Evolutionary conservation across 2,329 filamentous ascomycete species (phyloP).

Genomic region (Ceratocystiopsis minuta): DNA sequence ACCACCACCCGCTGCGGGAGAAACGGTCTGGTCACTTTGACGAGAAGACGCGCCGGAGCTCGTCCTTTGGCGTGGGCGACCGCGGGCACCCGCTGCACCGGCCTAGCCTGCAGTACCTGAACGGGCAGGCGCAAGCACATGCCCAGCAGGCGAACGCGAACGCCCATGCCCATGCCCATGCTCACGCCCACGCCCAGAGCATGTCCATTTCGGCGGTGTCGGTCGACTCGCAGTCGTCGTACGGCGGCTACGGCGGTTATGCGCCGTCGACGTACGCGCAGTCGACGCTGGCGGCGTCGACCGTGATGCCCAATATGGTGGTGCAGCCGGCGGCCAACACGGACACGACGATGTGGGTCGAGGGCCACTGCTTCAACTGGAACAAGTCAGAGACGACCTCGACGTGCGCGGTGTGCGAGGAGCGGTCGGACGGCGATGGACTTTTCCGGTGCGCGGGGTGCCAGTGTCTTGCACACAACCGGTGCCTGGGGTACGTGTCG

Average conservation of each 20-base stretch:
- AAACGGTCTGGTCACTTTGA: conserved; percentile 92
- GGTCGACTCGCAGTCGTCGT: conserved; percentile 51
- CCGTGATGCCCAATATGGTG: conserved; percentile 71
- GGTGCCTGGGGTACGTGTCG: conserved; percentile 43
- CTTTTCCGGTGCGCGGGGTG: conserved; percentile 59
- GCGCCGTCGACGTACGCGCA: conserved; percentile 71
- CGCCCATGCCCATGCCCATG: no score
- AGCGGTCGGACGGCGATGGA: conserved; percentile 52
- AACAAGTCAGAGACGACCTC: conserved; percentile 38
- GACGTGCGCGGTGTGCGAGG: conserved; percentile 57
- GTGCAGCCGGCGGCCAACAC: conserved; percentile 64
- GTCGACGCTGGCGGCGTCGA: conserved; percentile 71
- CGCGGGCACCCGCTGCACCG: conserved; percentile 48
- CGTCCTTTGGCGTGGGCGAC: conserved; percentile 65
- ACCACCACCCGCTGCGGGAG: conserved; percentile 57
- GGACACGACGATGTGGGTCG: conserved; percentile 65
- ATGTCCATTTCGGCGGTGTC: conserved; percentile 41
- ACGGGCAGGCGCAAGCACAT: conserved; percentile 11
- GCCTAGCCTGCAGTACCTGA: conserved; percentile 57
- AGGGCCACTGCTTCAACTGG: conserved; percentile 66
- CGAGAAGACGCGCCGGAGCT: conserved; percentile 65
- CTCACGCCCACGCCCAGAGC: conserved; percentile 35
- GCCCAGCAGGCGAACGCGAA: no score
- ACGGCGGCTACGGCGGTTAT: conserved; percentile 53
- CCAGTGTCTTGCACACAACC: conserved; percentile 34